A percentile compares a stretch with the other conserved stretches of the same genome.
Conservation (phyloP, 805 yeast genomes). For the Kodamaea neixiangensis region DNA sequence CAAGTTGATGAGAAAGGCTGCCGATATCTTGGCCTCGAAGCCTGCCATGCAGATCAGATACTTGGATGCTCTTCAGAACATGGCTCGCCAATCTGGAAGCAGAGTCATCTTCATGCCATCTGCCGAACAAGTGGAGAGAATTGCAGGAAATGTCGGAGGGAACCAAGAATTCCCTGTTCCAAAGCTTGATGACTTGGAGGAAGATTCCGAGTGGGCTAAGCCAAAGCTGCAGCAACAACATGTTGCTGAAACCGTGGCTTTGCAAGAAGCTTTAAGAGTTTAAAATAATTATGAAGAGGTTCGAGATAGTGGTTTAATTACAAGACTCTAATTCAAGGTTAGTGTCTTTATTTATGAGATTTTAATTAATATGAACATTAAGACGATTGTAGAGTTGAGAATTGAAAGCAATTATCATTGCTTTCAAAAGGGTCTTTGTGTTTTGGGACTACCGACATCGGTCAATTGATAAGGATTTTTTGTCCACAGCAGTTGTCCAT, state of each 20-base stretch:
- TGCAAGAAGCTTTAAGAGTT: slow-evolving; percentile 31
- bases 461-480: too few relatives aligned
- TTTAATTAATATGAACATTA: too few relatives aligned
- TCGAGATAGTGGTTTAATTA: too few relatives aligned
- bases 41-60: slow-evolving; percentile 80
- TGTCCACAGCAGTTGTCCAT: too few relatives aligned
- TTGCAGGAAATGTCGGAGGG: slow-evolving; percentile 29
- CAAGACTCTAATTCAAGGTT: too few relatives aligned
- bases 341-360: too few relatives aligned
- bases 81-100: slow-evolving; percentile 63
- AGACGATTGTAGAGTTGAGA: too few relatives aligned
- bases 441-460: too few relatives aligned
- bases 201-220: slow-evolving; percentile 26
- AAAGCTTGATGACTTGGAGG: slow-evolving; percentile 19
- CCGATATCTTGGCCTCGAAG: slow-evolving; percentile 70
- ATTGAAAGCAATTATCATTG: too few relatives aligned
- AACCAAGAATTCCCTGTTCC: not conserved
- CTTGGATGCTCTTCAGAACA: slow-evolving; percentile 74
- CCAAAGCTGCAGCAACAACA: slow-evolving; percentile 2
- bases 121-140: slow-evolving; percentile 42
- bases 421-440: too few relatives aligned
- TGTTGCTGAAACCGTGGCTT: slow-evolving; percentile 29
- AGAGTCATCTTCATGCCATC: slow-evolving; percentile 76
- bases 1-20: slow-evolving; percentile 75
- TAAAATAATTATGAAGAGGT: not conserved